A percentile compares a stretch with the other conserved stretches of the same genome.
Evolutionary conservation across 2,329 filamentous ascomycete species (phyloP).

Genomic region (Blastomyces percursus): DNA sequence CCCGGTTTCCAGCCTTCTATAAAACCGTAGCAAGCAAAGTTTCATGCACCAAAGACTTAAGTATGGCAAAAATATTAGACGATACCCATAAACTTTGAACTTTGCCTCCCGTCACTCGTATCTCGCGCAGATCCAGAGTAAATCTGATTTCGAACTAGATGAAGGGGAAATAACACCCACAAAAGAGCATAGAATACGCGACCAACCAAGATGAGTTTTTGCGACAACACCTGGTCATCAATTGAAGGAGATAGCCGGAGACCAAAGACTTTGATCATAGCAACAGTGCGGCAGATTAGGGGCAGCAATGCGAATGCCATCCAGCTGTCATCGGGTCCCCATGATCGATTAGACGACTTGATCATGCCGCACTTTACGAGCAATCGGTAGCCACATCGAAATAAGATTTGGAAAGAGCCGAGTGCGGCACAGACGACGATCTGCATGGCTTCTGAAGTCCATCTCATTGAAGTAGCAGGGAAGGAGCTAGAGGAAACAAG

Average conservation of each 20-base stretch:
- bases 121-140: background rate
- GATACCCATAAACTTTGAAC: background rate
- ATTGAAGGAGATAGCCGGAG: constrained; percentile 1
- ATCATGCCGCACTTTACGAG: constrained; percentile 9
- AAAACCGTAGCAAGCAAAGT: constrained; percentile 14
- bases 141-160: background rate
- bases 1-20: constrained; percentile 13
- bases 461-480: constrained; percentile 13
- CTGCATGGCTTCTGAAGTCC: constrained; percentile 13
- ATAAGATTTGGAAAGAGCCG: constrained; percentile 10
- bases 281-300: constrained; percentile 7
- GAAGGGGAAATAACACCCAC: constrained; percentile 5
- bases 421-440: constrained; percentile 12
- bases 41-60: constrained; percentile 16
- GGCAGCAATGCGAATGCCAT: constrained; percentile 14
- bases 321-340: constrained; percentile 15
- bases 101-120: background rate
- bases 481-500: background rate
- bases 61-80: background rate
- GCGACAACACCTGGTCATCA: constrained; percentile 5
- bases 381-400: constrained; percentile 12
- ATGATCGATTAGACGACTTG: constrained; percentile 10
- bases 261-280: constrained; percentile 12
- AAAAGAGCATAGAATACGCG: constrained; percentile 14
- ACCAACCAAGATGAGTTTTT: constrained; percentile 12